Conservation (phyloP, 2,329 filamentous ascomycete species). For the Aspergillus ochraceus region DNA sequence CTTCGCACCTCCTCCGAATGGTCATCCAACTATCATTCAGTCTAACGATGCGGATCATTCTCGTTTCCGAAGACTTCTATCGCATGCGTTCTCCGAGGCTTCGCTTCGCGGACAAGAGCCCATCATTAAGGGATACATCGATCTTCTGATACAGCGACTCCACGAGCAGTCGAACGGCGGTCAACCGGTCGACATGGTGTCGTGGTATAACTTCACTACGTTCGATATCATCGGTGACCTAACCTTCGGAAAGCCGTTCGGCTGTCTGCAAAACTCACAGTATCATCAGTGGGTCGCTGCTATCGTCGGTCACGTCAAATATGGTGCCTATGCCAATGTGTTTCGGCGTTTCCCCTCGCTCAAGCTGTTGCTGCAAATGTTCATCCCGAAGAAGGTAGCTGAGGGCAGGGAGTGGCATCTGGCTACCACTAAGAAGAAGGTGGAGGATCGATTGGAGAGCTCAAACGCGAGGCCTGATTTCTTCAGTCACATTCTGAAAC, state of each 20-base stretch:
- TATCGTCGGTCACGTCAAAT: neutral
- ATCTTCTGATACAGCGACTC: slow-evolving; percentile 20
- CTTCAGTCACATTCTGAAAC: neutral
- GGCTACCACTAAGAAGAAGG: neutral
- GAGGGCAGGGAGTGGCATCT: neutral
- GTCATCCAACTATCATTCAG: neutral
- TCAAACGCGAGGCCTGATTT: slow-evolving; percentile 20
- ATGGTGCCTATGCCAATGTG: neutral
- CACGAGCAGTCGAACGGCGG: neutral
- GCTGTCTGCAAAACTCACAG: slow-evolving; percentile 26
- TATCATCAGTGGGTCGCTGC: slow-evolving; percentile 14
- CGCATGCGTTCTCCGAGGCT: slow-evolving; percentile 46
- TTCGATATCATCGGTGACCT: slow-evolving; percentile 35
- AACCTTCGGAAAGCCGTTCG: slow-evolving; percentile 35
- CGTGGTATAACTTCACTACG: slow-evolving; percentile 34
- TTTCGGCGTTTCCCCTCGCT: neutral
- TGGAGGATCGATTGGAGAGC: neutral
- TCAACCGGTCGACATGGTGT: slow-evolving; percentile 17
- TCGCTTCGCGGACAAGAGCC: slow-evolving; percentile 41
- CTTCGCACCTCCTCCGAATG: neutral
- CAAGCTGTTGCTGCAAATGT: neutral
- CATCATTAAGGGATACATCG: slow-evolving; percentile 27
- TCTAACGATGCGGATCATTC: slow-evolving; percentile 18
- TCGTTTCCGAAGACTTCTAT: slow-evolving; percentile 32
- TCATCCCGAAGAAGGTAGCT: neutral